phyloP scores from a whole-genome alignment of 129 eudicot species.

The Ambrosia trifida region DNA sequence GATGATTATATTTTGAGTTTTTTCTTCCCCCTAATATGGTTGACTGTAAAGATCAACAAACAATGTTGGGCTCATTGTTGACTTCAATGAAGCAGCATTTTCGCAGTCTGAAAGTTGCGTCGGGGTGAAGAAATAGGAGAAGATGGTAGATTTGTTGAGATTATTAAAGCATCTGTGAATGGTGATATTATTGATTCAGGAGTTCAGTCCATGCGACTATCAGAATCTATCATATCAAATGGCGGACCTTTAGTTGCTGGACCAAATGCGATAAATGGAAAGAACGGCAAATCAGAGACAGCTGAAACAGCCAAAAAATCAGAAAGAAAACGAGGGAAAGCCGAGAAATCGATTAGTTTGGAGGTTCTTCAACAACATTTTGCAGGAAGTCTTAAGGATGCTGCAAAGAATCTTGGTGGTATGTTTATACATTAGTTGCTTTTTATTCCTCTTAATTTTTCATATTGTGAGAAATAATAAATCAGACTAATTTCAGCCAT shows the following conservation, averaged over 20 bases:
- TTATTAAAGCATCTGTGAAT: conserved; percentile 49
- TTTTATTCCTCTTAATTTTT: conserved; percentile 3
- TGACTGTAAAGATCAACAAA: conserved; percentile 49
- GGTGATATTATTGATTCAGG: conserved; percentile 52
- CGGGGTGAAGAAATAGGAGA: conserved; percentile 81
- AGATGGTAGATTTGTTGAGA: conserved; percentile 65
- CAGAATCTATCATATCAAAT: conserved; percentile 39
- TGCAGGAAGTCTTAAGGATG: conserved; percentile 94
- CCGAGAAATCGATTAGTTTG: conserved; percentile 86
- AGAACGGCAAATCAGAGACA: conserved; percentile 27
- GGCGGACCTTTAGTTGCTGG: conserved; percentile 39
- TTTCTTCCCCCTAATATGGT: conserved; percentile 63
- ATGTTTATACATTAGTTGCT: conserved; percentile 30
- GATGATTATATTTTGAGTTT: conserved; percentile 81
- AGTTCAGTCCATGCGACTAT: conserved; percentile 40
- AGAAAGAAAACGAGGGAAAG: conserved; percentile 89
- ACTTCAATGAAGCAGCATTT: conserved; percentile 75
- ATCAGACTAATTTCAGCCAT: neutral
- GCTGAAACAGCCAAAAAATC: conserved; percentile 57
- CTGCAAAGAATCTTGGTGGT: conserved; percentile 96
- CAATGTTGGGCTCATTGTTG: conserved; percentile 62
- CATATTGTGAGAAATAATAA: neutral
- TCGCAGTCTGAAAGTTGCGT: conserved; percentile 73
- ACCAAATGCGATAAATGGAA: conserved; percentile 27
- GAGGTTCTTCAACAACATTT: conserved; percentile 93